These are phyloP conservation scores for Aspergillus spinulosporus DNA, from an alignment of 2,329 filamentous ascomycete species.

Conservation along the genomic window DNA sequence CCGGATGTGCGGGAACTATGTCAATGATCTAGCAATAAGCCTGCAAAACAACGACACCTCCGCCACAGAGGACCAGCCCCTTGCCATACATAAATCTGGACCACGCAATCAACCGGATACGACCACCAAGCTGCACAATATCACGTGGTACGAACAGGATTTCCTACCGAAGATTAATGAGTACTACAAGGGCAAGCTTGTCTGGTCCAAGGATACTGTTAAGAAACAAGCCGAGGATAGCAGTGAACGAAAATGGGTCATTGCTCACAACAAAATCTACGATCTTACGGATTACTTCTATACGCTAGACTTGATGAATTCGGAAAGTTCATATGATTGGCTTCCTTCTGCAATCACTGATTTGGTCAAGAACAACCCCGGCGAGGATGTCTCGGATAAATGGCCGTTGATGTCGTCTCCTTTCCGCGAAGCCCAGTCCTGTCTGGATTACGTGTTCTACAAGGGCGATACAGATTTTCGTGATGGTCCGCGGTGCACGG, in stretches of 20 bases:
- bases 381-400: constrained; percentile 70
- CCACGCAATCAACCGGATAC: constrained; percentile 55
- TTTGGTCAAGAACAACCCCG: constrained; percentile 72
- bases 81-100: constrained; percentile 72
- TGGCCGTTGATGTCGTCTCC: constrained; percentile 55
- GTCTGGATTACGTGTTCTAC: constrained; percentile 81
- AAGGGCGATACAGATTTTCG: constrained; percentile 84
- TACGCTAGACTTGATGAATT: constrained; percentile 63
- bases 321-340: constrained; percentile 64
- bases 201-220: constrained; percentile 64
- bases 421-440: constrained; percentile 70
- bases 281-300: constrained; percentile 92
- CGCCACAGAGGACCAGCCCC: constrained; percentile 53
- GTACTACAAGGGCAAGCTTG: constrained; percentile 84
- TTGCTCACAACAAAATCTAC: constrained; percentile 73
- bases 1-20: constrained; percentile 72
- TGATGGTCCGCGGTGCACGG: constrained; percentile 69
- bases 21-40: constrained; percentile 55
- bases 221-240: constrained; percentile 65
- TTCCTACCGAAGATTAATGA: constrained; percentile 81
- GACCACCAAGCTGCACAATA: constrained; percentile 59
- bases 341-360: constrained; percentile 67
- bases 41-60: constrained; percentile 62
- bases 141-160: constrained; percentile 72
- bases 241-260: constrained; percentile 73